Base-by-base conservation (phyloP, 192 early-diverging fungal genomes). In the Phycomyces nitens region DNA sequence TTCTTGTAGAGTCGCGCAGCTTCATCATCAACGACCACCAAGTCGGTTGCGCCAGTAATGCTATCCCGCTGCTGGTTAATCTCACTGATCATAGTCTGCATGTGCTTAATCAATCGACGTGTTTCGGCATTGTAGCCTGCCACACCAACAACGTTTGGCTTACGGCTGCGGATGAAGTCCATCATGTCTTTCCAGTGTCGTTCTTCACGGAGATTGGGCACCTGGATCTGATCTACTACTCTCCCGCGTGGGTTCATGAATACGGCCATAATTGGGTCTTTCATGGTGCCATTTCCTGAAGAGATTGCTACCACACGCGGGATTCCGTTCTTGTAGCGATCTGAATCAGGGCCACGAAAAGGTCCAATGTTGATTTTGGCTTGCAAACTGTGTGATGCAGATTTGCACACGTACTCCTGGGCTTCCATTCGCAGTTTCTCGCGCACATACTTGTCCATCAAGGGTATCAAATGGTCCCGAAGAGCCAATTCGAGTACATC, bases 21-120 rank as follows among this genome's bases (percentile, higher is more conserved):
- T 62, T 96, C 93, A 77, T 99, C 97, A 53, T 90, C 86, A 10
- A 90, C 88, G 60, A 94, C 85, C 3, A 86, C 79, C 23, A 97
- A 80, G 53, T 84, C 85, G 40, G 58, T 59, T 16, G 43, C 18
- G 22, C 27, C 52, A 15, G 53, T 53, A 24, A 54, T 41, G n/a
- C 60, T 56, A 12, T 57, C 53, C 10, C 49, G 18, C 8, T 56
- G 42, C 16, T 77, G 59, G 10, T 80, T 79, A 54, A 83, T 72
- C 53, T 85, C 82, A 34, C 71, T 71, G 29, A 86, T 74, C 38
- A 79, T 69, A 21, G 74, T 78, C 61, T 82, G 71, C 41, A 93
- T 82, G 22, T 85, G 84, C 56, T 86, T 85, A 22, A 90, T 73
- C 59, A 98, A 74, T 34, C 88, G 80, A 26, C 90, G 88, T 1